phyloP scores from a whole-genome alignment of 805 yeast genomes.

The Isabelozyma heimii region DNA sequence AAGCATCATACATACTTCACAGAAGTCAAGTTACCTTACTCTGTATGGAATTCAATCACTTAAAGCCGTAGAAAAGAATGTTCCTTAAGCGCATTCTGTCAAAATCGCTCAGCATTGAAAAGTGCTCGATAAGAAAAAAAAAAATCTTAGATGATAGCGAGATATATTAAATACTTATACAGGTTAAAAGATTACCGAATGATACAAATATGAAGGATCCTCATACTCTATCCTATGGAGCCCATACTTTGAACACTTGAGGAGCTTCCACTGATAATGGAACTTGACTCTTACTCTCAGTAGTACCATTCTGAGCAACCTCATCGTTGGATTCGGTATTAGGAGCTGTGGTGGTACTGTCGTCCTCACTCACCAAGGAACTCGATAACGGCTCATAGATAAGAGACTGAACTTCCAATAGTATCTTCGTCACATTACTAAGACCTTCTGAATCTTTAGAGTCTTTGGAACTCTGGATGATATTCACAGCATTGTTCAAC shows the following conservation, averaged over 20 bases:
- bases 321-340: constrained; percentile 5
- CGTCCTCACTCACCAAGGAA: constrained; percentile 13
- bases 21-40: not conserved
- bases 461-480: constrained; percentile 7
- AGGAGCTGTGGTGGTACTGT: constrained; percentile 7
- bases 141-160: not conserved
- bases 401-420: constrained; percentile 30
- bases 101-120: too few relatives aligned
- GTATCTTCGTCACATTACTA: constrained; percentile 12
- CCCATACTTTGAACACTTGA: constrained; percentile 44
- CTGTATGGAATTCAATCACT: not conserved
- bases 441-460: constrained; percentile 5
- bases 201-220: not conserved
- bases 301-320: constrained; percentile 1
- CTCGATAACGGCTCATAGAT: constrained; percentile 32
- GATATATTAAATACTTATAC: not conserved
- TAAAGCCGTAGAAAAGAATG: not conserved
- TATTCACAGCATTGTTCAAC: constrained; percentile 32
- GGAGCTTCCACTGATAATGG: constrained; percentile 43
- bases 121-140: not conserved
- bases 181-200: not conserved
- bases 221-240: constrained; percentile 20
- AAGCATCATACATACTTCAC: not conserved
- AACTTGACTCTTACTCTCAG: constrained; percentile 12
- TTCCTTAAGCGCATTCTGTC: not conserved